phyloP scores from a whole-genome alignment of 2,329 filamentous ascomycete species.

The Rasamsonia emersonii region DNA sequence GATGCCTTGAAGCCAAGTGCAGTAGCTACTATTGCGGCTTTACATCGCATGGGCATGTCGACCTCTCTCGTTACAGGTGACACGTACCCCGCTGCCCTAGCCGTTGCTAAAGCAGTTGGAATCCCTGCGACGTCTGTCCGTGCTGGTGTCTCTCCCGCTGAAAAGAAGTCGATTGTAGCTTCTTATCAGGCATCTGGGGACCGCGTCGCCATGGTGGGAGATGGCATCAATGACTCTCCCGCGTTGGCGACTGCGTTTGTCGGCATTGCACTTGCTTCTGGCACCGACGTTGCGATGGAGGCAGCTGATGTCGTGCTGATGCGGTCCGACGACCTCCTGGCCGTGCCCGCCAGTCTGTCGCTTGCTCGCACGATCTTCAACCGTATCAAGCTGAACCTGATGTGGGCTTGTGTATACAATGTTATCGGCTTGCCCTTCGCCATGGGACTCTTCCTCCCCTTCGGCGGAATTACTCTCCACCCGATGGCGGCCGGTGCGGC shows the following conservation, averaged over 20 bases:
- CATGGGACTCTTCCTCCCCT: constrained; percentile 90
- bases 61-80: constrained; percentile 93
- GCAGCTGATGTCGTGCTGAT: constrained; percentile 94
- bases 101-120: constrained; percentile 74
- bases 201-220: constrained; percentile 90
- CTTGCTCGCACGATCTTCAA: constrained; percentile 78
- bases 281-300: constrained; percentile 96
- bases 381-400: constrained; percentile 86
- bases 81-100: constrained; percentile 71
- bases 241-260: constrained; percentile 87
- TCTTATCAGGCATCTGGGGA: constrained; percentile 66
- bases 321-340: constrained; percentile 82
- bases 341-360: constrained; percentile 78
- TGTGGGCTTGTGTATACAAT: constrained; percentile 93
- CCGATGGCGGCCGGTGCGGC: constrained; percentile 91
- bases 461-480: constrained; percentile 72
- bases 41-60: constrained; percentile 76
- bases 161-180: constrained; percentile 80
- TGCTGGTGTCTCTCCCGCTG: constrained; percentile 79
- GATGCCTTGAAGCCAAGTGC: constrained; percentile 90
- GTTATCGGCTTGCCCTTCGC: constrained; percentile 84
- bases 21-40: constrained; percentile 66
- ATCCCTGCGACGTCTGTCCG: constrained; percentile 69
- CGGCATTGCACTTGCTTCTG: constrained; percentile 84
- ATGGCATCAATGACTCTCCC: constrained; percentile 97